phyloP scores from a whole-genome alignment of 2,329 filamentous ascomycete species.

The Xylaria sp. region DNA sequence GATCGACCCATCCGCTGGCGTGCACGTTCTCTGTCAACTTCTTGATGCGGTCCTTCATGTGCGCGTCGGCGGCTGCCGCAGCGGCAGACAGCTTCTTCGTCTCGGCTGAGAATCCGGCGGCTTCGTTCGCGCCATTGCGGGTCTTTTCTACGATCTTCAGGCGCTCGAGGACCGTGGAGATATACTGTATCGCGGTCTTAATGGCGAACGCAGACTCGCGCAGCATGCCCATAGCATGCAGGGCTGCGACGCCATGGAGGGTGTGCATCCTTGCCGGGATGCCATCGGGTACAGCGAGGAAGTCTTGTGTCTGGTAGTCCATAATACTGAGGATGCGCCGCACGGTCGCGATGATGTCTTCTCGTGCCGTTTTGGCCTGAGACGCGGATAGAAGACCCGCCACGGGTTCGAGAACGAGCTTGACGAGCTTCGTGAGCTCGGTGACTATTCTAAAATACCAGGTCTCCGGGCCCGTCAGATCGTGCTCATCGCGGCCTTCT shows the following conservation, averaged over 20 bases:
- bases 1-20: constrained; percentile 47
- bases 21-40: constrained; percentile 40
- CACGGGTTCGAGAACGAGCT: constrained; percentile 20
- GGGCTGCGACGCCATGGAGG: constrained; percentile 40
- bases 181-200: constrained; percentile 42
- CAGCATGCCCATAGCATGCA: constrained; percentile 46
- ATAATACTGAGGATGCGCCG: constrained; percentile 16
- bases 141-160: constrained; percentile 43
- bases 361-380: constrained; percentile 16
- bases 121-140: constrained; percentile 41
- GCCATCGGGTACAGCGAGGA: constrained; percentile 26
- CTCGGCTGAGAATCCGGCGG: constrained; percentile 43
- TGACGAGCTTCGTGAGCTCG: constrained; percentile 29
- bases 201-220: constrained; percentile 45
- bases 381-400: neutral
- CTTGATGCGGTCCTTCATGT: constrained; percentile 44
- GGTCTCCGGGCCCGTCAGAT: constrained; percentile 30
- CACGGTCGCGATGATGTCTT: constrained; percentile 7
- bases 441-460: constrained; percentile 32
- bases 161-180: constrained; percentile 41
- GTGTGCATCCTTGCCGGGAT: constrained; percentile 28
- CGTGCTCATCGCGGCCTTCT: neutral
- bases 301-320: constrained; percentile 28
- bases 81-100: constrained; percentile 41
- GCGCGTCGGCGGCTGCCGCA: constrained; percentile 32